A percentile compares a stretch with the other conserved stretches of the same genome.
Evolutionary conservation across 139 green algal genomes (phyloP).

Genomic region (Haematococcus sp.): DNA sequence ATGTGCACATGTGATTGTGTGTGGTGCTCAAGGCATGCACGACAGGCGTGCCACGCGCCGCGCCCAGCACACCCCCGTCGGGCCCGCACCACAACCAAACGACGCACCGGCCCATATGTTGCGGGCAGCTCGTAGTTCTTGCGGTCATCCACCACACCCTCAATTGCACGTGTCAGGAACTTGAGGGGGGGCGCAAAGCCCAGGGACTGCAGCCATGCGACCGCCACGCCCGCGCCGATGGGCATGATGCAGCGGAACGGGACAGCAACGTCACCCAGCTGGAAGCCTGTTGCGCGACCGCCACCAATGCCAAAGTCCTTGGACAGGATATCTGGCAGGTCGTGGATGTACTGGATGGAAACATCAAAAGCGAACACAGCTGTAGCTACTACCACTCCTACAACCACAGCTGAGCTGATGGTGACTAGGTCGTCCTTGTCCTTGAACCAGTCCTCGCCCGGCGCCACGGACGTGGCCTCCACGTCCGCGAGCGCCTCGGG

Average conservation of each 20-base stretch:
- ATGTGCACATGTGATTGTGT: not conserved
- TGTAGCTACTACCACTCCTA: slow-evolving; percentile 39
- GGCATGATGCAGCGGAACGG: slow-evolving; percentile 51
- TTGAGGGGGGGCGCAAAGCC: slow-evolving; percentile 55
- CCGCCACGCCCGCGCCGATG: slow-evolving; percentile 33
- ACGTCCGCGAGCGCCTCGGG: slow-evolving; percentile 43
- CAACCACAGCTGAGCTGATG: slow-evolving; percentile 1
- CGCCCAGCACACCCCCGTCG: not conserved
- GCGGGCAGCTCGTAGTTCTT: slow-evolving; percentile 47
- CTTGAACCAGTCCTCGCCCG: slow-evolving; percentile 27
- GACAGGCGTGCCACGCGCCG: not conserved
- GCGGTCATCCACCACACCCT: slow-evolving; percentile 53
- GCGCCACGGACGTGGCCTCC: slow-evolving; percentile 11
- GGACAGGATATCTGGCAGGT: slow-evolving; percentile 55
- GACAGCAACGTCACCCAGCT: slow-evolving; percentile 29
- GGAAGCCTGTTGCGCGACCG: slow-evolving; percentile 46
- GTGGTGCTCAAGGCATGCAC: not conserved
- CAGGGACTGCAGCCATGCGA: slow-evolving; percentile 43
- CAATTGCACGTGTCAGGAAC: slow-evolving; percentile 50
- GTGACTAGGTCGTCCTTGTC: slow-evolving; percentile 22
- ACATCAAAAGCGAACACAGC: slow-evolving; percentile 60
- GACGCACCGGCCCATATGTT: slow-evolving; percentile 46
- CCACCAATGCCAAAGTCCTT: slow-evolving; percentile 51
- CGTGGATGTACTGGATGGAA: slow-evolving; percentile 61
- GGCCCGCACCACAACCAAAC: not conserved